Evolutionary conservation across 2,329 filamentous ascomycete genomes (phyloP), one percentile per base, ranked within the genome.

Genomic region (Trichoderma pleuroti): DNA sequence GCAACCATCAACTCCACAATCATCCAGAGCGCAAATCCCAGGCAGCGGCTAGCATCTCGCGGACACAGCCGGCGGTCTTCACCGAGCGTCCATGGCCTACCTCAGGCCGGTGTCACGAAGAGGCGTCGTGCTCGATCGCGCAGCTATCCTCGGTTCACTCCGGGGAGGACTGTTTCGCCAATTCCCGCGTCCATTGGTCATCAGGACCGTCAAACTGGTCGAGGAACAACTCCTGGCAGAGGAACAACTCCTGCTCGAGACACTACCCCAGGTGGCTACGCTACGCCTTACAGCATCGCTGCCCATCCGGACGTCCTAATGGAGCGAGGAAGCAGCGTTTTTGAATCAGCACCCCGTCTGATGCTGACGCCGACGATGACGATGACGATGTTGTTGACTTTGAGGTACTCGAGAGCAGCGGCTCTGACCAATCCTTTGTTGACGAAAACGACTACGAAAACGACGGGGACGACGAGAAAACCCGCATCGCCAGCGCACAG

Each of bases 201-300:
- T 5, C 77, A 77, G 7, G 80, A 83, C 57, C 78, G 78, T 66
- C 74, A 78, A 74, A 36, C 56, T 18, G 26, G 39, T 18, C 72
- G 73, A 10, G 79, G 79, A 10, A 83, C 82, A 14, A 88, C 86
- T 0, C 91, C 90, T 3, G 42, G 49, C 0, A 42, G 36, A 7
- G 79, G 79, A 16, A 83, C 82, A 11, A 88, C 86, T 0, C 91
- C 90, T 12, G 30, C 34, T 18, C 71, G 73, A 2, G 79, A 79
- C 16, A 83, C 82, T 14, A 88, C 86, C 0, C 91, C 90, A 0
- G 60, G 26, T 73, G 90, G 89, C n/a, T 94, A 94, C 76, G 91
- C 91, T 3, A 94, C 92, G 0, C 92, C 92, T 0, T 85, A 91
- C 76, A 93, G 91, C 76, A 90, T 89, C 72, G 87, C 84, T 4